Base-by-base conservation (phyloP, 139 green algal genomes). In the Picochlorum sp. region DNA sequence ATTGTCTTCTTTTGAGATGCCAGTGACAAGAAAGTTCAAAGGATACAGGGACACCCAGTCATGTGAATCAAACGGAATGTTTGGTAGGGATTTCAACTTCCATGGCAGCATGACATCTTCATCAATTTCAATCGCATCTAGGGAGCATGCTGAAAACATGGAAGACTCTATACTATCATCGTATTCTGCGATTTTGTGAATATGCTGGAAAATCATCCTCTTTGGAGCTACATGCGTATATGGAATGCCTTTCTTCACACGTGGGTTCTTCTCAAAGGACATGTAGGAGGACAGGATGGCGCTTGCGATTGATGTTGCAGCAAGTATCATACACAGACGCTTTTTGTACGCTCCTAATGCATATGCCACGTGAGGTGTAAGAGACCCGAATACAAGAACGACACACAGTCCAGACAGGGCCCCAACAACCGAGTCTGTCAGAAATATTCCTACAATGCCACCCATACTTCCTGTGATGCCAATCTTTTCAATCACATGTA, bases 401-500 rank as follows among this genome's bases (percentile, higher is more conserved):
- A 62, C n/a, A 10, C 8, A 21, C n/a, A n/a, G 4, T 20, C 64
- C 64, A 49, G 16, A 51, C 23, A 62, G 24, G 30, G 20, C 18
- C 26, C 52, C 60, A 26, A 66, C 60, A 31, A 26, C 31, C 13
- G 14, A 21, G 41, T 66, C 60, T 28, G 60, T 23, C 16, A 70
- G 15, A 14, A 41, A 30, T 31, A 41, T 59, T 44, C 55, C 66
- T 3, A 51, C n/a, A 15, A 11, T 20, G 8, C 47, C 45, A 24
- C 23, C 26, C 9, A n/a, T 21, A 10, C 44, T 47, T 2, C 62
- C 72, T 11, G 62, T 60, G 49, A 79, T 56, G 15, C 75, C 69
- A 20, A 74, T 74, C 45, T 81, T 81, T 60, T 81, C 74, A 72
- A 75, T 81, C 23, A 81, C 30, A 50, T 75, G 61, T 2, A 31